phyloP scores from a whole-genome alignment of 139 green algal genomes.

The Yamagishiella unicocca region DNA sequence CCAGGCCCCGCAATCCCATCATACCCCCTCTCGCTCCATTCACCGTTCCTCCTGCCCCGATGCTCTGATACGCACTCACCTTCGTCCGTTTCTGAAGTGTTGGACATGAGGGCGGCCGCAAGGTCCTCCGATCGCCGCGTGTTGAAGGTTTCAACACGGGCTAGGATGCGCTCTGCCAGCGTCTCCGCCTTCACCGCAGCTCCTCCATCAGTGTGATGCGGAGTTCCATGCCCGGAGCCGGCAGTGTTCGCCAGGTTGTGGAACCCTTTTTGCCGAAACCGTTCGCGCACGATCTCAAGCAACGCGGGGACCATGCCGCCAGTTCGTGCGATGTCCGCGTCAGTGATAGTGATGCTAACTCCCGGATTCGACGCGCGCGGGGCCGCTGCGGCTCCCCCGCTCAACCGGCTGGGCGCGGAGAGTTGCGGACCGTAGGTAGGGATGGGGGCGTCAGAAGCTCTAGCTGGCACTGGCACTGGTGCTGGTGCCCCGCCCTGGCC shows the following conservation, averaged over 20 bases:
- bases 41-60: too few relatives aligned
- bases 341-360: constrained; percentile 42
- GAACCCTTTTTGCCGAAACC: constrained; percentile 31
- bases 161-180: constrained; percentile 36
- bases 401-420: not conserved
- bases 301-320: constrained; percentile 45
- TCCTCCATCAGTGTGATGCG: too few relatives aligned
- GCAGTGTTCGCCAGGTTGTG: constrained; percentile 7
- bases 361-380: too few relatives aligned
- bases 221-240: not conserved
- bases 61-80: too few relatives aligned
- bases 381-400: too few relatives aligned
- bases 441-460: not conserved
- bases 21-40: too few relatives aligned
- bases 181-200: constrained; percentile 22
- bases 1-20: too few relatives aligned
- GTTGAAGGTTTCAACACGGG: constrained; percentile 33
- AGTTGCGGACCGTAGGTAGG: not conserved
- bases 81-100: not conserved
- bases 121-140: not conserved
- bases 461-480: too few relatives aligned
- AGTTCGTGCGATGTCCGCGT: constrained; percentile 10
- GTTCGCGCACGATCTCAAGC: constrained; percentile 36
- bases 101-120: not conserved
- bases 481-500: too few relatives aligned